A percentile compares a stretch with the other conserved stretches of the same genome.
Conservation (phyloP, 306 rosid genomes). For the Cotoneaster glaucophyllus region DNA sequence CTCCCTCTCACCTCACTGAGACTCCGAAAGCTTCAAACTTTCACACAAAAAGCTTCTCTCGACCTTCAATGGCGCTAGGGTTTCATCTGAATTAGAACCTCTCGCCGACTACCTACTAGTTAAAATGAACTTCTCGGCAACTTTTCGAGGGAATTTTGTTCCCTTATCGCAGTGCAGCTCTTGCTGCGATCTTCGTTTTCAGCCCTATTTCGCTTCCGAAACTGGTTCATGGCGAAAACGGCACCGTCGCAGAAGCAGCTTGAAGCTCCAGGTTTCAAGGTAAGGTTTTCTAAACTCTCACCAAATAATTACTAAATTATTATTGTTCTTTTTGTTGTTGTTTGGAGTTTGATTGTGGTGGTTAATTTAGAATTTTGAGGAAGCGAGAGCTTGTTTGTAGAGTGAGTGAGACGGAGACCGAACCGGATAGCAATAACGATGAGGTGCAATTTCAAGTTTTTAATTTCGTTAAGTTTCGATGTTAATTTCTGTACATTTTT, state of each 20-base stretch:
- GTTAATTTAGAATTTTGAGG: constrained; percentile 17
- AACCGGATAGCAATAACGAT: constrained; percentile 49
- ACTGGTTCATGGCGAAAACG: constrained; percentile 23
- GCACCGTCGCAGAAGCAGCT: constrained; percentile 14
- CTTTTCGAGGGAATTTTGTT: constrained; percentile 48
- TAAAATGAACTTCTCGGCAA: constrained; percentile 50
- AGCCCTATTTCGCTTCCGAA: constrained; percentile 28
- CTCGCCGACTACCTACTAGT: not conserved
- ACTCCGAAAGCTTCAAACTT: not conserved
- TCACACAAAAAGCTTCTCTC: not conserved
- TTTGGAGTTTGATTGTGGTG: constrained; percentile 9
- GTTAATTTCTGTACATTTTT: constrained; percentile 1
- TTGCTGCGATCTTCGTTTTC: constrained; percentile 59
- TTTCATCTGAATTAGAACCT: constrained; percentile 34
- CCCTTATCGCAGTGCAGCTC: constrained; percentile 54
- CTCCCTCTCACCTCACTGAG: not conserved
- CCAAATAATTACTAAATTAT: not conserved
- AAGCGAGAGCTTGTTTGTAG: constrained; percentile 53
- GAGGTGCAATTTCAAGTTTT: constrained; percentile 36
- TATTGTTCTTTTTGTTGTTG: not conserved
- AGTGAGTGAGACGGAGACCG: constrained; percentile 45
- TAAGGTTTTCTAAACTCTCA: constrained; percentile 6
- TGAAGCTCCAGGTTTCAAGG: constrained; percentile 43
- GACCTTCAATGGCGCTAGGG: constrained; percentile 45
- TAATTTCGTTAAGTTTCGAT: not conserved